A percentile compares a stretch with the other conserved stretches of the same genome.
These are phyloP conservation scores for Trichoderma aggressivum DNA, from an alignment of 2,329 filamentous ascomycete species.

Conservation along the genomic window DNA sequence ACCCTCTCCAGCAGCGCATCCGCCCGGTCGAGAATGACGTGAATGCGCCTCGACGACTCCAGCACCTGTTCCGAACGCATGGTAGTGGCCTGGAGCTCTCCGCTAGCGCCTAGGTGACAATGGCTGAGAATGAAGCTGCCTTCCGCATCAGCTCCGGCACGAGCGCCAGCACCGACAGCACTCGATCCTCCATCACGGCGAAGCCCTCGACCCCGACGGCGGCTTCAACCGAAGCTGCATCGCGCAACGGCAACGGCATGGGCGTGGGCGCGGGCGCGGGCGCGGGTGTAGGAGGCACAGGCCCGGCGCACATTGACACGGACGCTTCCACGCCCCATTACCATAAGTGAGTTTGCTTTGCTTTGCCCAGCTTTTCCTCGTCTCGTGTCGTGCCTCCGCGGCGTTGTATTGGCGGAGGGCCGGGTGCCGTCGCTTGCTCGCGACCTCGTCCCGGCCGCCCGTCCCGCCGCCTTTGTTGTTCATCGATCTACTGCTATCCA, in stretches of 20 bases:
- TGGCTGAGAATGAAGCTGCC: slow-evolving; percentile 64
- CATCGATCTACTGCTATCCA: neutral
- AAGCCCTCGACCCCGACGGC: slow-evolving; percentile 43
- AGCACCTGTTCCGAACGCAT: slow-evolving; percentile 23
- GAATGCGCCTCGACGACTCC: slow-evolving; percentile 26
- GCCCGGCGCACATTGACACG: slow-evolving; percentile 30
- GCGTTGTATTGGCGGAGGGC: neutral
- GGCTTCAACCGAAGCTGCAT: slow-evolving; percentile 26
- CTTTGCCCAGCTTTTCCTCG: slow-evolving; percentile 21
- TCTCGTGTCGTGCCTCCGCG: neutral
- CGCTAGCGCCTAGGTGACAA: slow-evolving; percentile 44
- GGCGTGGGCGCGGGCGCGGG: slow-evolving; percentile 13
- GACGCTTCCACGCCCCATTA: slow-evolving; percentile 44
- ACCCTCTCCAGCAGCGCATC: neutral
- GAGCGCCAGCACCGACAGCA: slow-evolving; percentile 53
- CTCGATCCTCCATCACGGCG: slow-evolving; percentile 60
- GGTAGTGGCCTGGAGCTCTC: slow-evolving; percentile 32
- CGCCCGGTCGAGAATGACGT: slow-evolving; percentile 30
- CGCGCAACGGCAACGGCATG: slow-evolving; percentile 17
- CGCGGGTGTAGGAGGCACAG: neutral
- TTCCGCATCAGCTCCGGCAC: slow-evolving; percentile 53
- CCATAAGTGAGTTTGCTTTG: slow-evolving; percentile 29
- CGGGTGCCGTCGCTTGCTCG: slow-evolving; percentile 20
- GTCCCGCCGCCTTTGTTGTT: slow-evolving; percentile 1
- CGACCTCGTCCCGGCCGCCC: slow-evolving; percentile 12